Conservation (phyloP, 495 filamentous ascomycete genomes). For the Friedmanniomyces endolithicus region DNA sequence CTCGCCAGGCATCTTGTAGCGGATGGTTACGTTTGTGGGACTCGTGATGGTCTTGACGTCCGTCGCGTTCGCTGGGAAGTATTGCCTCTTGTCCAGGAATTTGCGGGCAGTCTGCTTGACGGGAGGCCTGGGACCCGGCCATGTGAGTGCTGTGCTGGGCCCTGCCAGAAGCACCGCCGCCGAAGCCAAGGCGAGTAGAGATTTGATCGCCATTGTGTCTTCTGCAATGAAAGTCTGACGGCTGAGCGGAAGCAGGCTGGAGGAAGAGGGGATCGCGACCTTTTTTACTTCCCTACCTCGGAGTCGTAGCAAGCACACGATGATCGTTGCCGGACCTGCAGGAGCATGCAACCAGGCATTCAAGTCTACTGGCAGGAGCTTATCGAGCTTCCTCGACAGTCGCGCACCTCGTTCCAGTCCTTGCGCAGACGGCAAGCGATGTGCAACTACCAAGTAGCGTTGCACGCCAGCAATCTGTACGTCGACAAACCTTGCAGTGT, state of each 20-base stretch:
- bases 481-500: neutral
- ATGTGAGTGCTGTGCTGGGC: neutral
- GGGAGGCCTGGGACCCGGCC: neutral
- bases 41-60: conserved; percentile 33
- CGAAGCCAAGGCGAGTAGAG: neutral
- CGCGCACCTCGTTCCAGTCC: neutral
- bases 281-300: neutral
- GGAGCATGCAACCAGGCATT: neutral
- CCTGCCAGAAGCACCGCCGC: neutral
- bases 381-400: neutral
- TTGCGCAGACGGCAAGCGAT: neutral
- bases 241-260: neutral
- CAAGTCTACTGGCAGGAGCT: neutral
- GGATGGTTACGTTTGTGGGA: conserved; percentile 40
- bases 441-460: neutral
- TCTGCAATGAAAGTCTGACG: neutral
- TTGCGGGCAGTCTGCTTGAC: neutral
- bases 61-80: conserved; percentile 7
- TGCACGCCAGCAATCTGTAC: neutral
- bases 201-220: neutral
- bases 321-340: neutral
- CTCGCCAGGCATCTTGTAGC: conserved; percentile 42
- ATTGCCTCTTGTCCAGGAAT: conserved; percentile 2
- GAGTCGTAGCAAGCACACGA: neutral
- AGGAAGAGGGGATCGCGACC: neutral